These are phyloP conservation scores for Periconia sp. DNA, from an alignment of 2,329 filamentous ascomycete genomes.

Conservation along the genomic window DNA sequence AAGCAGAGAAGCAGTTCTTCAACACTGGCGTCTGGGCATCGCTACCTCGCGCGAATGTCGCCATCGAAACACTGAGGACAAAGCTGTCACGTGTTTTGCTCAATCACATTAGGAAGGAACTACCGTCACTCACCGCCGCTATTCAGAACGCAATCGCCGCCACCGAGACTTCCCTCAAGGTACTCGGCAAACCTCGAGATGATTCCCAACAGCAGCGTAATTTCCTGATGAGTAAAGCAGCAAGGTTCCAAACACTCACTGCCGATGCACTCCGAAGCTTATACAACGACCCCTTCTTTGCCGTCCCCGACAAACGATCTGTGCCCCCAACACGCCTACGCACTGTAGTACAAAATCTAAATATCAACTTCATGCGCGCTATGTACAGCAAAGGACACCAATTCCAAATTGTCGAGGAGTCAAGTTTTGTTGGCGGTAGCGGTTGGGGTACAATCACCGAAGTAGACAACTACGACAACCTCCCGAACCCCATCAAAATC, in stretches of 20 bases:
- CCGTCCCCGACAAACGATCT: slow-evolving; percentile 4
- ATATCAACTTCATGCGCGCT: slow-evolving; percentile 22
- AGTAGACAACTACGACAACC: slow-evolving; percentile 11
- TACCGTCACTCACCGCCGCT: slow-evolving; percentile 21
- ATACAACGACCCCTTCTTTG: slow-evolving; percentile 28
- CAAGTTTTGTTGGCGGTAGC: neutral
- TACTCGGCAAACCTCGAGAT: slow-evolving; percentile 21
- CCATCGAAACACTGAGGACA: slow-evolving; percentile 29
- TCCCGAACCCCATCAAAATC: slow-evolving; percentile 12
- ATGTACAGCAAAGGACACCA: slow-evolving; percentile 32
- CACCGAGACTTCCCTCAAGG: slow-evolving; percentile 16
- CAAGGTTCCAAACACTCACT: slow-evolving; percentile 21
- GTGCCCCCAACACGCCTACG: slow-evolving; percentile 33
- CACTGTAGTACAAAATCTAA: slow-evolving; percentile 28
- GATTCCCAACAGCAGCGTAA: slow-evolving; percentile 19
- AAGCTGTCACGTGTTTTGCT: slow-evolving; percentile 34
- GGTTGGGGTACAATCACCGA: neutral
- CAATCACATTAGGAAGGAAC: slow-evolving; percentile 32
- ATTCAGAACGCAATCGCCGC: slow-evolving; percentile 17
- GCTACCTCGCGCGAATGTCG: slow-evolving; percentile 23
- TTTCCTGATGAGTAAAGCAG: slow-evolving; percentile 23
- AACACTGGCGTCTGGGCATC: slow-evolving; percentile 17
- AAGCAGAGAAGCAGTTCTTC: slow-evolving; percentile 28
- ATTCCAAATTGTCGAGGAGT: slow-evolving; percentile 17
- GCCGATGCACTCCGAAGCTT: slow-evolving; percentile 22